Evolutionary conservation across 2,329 filamentous ascomycete genomes (phyloP).

Genomic region (Thielaviopsis euricoi): DNA sequence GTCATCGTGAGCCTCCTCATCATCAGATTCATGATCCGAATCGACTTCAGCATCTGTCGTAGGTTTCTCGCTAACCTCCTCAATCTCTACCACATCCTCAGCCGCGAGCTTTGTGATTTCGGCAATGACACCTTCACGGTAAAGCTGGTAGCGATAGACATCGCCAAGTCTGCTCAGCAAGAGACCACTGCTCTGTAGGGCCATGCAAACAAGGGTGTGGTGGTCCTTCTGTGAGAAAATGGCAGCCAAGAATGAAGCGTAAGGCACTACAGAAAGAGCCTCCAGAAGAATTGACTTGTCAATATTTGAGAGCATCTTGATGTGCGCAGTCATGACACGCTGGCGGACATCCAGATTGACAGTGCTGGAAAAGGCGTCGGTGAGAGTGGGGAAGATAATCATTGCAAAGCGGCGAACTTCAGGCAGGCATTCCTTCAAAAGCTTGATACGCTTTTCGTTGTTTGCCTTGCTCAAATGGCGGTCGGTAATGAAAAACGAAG

Average conservation of each 20-base stretch:
- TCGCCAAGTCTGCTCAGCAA: constrained; percentile 68
- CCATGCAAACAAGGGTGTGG: constrained; percentile 67
- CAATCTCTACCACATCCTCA: constrained; percentile 13
- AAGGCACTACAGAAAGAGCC: constrained; percentile 72
- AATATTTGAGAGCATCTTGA: constrained; percentile 97
- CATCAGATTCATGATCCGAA: constrained; percentile 12
- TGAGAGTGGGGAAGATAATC: constrained; percentile 85
- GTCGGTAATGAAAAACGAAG: not conserved
- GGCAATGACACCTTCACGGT: constrained; percentile 85
- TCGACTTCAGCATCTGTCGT: constrained; percentile 10
- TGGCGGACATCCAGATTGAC: constrained; percentile 90
- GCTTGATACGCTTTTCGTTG: constrained; percentile 66
- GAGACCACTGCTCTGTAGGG: constrained; percentile 77
- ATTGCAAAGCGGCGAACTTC: constrained; percentile 85
- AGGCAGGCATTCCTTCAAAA: constrained; percentile 66
- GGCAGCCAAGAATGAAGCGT: constrained; percentile 86
- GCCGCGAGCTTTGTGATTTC: constrained; percentile 71
- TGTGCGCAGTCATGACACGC: constrained; percentile 85
- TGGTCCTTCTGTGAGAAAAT: constrained; percentile 95
- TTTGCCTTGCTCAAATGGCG: constrained; percentile 15
- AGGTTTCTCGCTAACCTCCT: constrained; percentile 17
- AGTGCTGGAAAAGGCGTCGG: constrained; percentile 93
- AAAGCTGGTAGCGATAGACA: constrained; percentile 91
- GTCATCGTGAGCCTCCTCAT: constrained; percentile 11
- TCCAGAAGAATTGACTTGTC: constrained; percentile 72